Evolutionary conservation across 1,139 yeast genomes (phyloP).

Genomic region (Geotrichum reessii): DNA sequence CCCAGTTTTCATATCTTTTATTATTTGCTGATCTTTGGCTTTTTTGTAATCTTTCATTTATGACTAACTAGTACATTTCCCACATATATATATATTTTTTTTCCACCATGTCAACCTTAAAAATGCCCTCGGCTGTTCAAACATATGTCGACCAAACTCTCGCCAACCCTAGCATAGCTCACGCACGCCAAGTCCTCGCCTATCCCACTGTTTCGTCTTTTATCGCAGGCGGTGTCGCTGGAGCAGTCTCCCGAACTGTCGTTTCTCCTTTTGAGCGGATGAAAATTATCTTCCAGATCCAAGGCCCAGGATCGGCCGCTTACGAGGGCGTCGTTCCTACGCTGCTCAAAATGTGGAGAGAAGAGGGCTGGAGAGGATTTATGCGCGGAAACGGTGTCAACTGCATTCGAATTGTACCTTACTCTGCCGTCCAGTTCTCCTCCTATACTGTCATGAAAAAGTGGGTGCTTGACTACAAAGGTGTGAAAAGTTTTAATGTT

Average conservation of each 20-base stretch:
- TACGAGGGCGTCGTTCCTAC: constrained; percentile 74
- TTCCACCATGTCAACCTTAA: constrained; percentile 1
- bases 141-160: constrained; percentile 6
- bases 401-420: constrained; percentile 86
- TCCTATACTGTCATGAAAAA: constrained; percentile 71
- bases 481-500: constrained; percentile 35
- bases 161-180: constrained; percentile 12
- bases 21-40: background rate
- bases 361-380: constrained; percentile 85
- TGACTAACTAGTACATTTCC: background rate
- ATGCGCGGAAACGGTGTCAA: constrained; percentile 88
- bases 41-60: background rate
- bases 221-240: constrained; percentile 75
- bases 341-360: constrained; percentile 69
- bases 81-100: too few relatives aligned
- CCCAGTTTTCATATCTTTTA: background rate
- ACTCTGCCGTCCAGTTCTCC: constrained; percentile 90
- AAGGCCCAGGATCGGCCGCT: constrained; percentile 58
- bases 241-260: constrained; percentile 86
- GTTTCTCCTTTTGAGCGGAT: constrained; percentile 95
- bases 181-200: constrained; percentile 25
- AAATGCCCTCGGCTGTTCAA: constrained; percentile 7
- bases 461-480: constrained; percentile 6
- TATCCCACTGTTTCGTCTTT: constrained; percentile 51
- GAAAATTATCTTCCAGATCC: constrained; percentile 84